Percentiles rank a stretch among this genome's conserved stretches.
Evolutionary conservation across 768 basidiomycete species (phyloP).

Genomic region (Mycena sanguinolenta): DNA sequence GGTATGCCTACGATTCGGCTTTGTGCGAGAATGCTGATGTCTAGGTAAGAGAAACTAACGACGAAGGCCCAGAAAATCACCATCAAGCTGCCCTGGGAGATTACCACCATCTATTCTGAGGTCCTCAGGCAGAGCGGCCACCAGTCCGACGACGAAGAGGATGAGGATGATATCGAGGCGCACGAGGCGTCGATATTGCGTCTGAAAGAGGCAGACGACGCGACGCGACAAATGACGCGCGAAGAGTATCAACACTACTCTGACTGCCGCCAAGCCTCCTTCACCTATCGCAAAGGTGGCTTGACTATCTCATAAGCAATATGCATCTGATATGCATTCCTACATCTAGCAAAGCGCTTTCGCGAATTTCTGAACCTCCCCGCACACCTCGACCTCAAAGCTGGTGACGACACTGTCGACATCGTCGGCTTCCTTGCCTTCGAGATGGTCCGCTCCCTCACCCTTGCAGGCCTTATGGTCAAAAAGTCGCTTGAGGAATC

Average conservation of each 20-base stretch:
- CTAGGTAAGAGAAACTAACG: slow-evolving; percentile 74
- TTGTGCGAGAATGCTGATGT: background rate
- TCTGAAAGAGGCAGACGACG: slow-evolving; percentile 94
- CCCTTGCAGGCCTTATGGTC: slow-evolving; percentile 87
- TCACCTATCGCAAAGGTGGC: slow-evolving; percentile 95
- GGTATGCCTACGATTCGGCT: slow-evolving; percentile 55
- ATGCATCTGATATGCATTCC: background rate
- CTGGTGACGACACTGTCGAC: slow-evolving; percentile 94
- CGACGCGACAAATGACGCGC: slow-evolving; percentile 94
- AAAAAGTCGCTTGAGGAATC: slow-evolving; percentile 85
- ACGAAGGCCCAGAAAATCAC: slow-evolving; percentile 93
- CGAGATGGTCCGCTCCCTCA: slow-evolving; percentile 96
- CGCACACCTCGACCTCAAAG: slow-evolving; percentile 86
- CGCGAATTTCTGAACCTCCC: slow-evolving; percentile 94
- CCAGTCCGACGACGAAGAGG: slow-evolving; percentile 94
- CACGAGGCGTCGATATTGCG: slow-evolving; percentile 94
- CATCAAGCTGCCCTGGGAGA: slow-evolving; percentile 97
- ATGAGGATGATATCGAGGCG: slow-evolving; percentile 96
- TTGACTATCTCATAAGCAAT: background rate
- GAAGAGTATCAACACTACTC: slow-evolving; percentile 98
- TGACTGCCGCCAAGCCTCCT: slow-evolving; percentile 95
- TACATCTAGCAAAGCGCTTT: slow-evolving; percentile 85
- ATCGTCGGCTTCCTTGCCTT: slow-evolving; percentile 98
- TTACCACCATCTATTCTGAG: slow-evolving; percentile 92
- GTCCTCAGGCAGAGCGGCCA: slow-evolving; percentile 81